Conservation (phyloP, 2,329 filamentous ascomycete genomes). For the Geosmithia morbida region DNA sequence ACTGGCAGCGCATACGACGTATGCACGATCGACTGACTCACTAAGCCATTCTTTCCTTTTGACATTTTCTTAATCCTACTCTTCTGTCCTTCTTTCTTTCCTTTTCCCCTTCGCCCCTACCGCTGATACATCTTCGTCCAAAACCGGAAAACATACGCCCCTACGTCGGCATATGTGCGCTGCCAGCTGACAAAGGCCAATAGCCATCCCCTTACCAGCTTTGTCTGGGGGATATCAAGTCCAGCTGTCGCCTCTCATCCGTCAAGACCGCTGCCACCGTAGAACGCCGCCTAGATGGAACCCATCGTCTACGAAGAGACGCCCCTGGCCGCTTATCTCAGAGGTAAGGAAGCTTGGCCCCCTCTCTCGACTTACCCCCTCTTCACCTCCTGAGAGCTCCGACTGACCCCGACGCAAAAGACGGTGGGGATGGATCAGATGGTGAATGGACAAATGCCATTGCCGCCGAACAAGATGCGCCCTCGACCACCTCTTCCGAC, state of each 20-base stretch:
- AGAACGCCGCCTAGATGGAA: conserved; percentile 43
- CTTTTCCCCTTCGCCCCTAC: neutral
- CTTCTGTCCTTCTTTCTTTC: neutral
- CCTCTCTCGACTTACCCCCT: neutral
- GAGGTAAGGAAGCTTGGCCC: conserved; percentile 41
- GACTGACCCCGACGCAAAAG: conserved; percentile 8
- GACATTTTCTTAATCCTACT: neutral
- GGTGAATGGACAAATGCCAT: conserved; percentile 26
- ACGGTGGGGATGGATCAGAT: conserved; percentile 32
- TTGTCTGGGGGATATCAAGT: neutral
- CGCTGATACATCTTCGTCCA: neutral
- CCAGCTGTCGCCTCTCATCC: neutral
- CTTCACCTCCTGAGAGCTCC: neutral
- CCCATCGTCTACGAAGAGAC: conserved; percentile 74
- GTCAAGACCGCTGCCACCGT: neutral
- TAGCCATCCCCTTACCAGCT: neutral
- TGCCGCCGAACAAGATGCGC: conserved; percentile 14
- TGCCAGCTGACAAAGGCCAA: neutral
- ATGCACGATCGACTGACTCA: neutral
- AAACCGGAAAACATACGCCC: neutral
- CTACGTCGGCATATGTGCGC: neutral
- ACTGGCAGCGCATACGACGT: neutral
- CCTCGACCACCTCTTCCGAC: conserved; percentile 16
- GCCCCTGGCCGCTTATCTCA: conserved; percentile 77
- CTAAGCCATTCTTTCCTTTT: neutral